phyloP scores from a whole-genome alignment of 2,329 filamentous ascomycete species.

The Ilyonectria robusta region DNA sequence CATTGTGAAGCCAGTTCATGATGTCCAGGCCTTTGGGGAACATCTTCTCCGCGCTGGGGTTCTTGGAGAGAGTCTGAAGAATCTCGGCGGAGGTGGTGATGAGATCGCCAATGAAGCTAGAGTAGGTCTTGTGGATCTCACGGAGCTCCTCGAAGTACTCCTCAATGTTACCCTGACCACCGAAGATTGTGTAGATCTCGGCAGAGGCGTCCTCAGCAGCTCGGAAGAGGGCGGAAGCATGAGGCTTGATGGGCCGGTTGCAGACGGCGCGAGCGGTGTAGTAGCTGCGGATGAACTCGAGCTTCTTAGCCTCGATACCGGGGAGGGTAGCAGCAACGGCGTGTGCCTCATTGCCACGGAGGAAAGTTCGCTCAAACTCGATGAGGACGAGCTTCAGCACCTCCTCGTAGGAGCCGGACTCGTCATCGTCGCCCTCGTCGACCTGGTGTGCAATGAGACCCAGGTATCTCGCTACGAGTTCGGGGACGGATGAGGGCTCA shows the following conservation, averaged over 20 bases:
- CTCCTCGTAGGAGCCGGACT: slow-evolving; percentile 90
- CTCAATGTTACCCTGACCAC: slow-evolving; percentile 98
- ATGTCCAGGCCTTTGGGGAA: slow-evolving; percentile 98
- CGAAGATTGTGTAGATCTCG: slow-evolving; percentile 93
- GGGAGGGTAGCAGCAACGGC: slow-evolving; percentile 87
- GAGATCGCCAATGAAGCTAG: slow-evolving; percentile 89
- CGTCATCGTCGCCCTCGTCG: slow-evolving; percentile 91
- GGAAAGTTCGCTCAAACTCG: slow-evolving; percentile 96
- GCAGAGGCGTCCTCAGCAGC: slow-evolving; percentile 88
- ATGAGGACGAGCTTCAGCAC: slow-evolving; percentile 93
- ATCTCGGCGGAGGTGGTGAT: slow-evolving; percentile 86
- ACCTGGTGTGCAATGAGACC: slow-evolving; percentile 91
- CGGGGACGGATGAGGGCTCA: slow-evolving; percentile 95
- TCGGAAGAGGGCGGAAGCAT: slow-evolving; percentile 93
- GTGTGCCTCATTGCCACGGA: slow-evolving; percentile 96
- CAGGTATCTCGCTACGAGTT: slow-evolving; percentile 94
- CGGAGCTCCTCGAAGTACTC: slow-evolving; percentile 99
- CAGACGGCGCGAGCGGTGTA: slow-evolving; percentile 88
- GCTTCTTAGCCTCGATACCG: slow-evolving; percentile 93
- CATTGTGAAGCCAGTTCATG: slow-evolving; percentile 91
- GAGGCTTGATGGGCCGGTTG: slow-evolving; percentile 88
- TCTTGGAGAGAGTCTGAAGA: slow-evolving; percentile 86
- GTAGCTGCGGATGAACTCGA: slow-evolving; percentile 90
- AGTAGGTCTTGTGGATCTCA: slow-evolving; percentile 91
- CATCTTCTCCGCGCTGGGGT: slow-evolving; percentile 91